Evolutionary conservation across 129 eudicot genomes (phyloP).

Genomic region (Escallonia rubra): DNA sequence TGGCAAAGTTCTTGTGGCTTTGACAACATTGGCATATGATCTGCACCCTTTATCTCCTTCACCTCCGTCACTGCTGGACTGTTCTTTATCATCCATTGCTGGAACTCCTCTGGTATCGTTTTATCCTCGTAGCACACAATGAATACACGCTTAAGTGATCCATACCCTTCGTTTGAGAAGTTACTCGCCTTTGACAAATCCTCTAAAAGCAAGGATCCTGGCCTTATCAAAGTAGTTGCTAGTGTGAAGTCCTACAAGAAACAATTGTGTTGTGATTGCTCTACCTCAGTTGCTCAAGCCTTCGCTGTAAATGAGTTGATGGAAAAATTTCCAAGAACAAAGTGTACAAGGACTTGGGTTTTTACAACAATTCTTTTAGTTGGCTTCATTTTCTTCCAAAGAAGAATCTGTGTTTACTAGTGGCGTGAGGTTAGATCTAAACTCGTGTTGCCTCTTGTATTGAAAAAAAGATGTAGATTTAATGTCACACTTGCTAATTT

Average conservation of each 20-base stretch:
- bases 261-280: no score
- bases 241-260: slow-evolving; percentile 43
- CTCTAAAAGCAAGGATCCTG: slow-evolving; percentile 29
- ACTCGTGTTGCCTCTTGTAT: no score
- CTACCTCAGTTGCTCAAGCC: no score
- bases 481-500: no score
- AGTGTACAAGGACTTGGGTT: no score
- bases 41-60: slow-evolving; percentile 49
- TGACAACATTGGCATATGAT: slow-evolving; percentile 69
- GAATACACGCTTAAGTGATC: slow-evolving; percentile 42
- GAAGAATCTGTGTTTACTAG: no score
- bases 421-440: no score
- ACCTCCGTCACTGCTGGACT: slow-evolving; percentile 29
- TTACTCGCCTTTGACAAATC: slow-evolving; percentile 15
- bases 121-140: slow-evolving; percentile 41
- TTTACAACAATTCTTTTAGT: no score
- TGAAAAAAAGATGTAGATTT: no score
- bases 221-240: slow-evolving; percentile 40
- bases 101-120: slow-evolving; percentile 28
- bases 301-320: no score
- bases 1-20: slow-evolving; percentile 32
- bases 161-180: slow-evolving; percentile 39
- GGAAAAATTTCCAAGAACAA: no score
- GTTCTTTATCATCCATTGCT: slow-evolving; percentile 38
- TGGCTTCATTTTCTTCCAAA: no score